Percentiles rank a stretch among this genome's conserved stretches.
Evolutionary conservation across 2,329 filamentous ascomycete species (phyloP).

Genomic region (Trichoderma atrobrunneum): DNA sequence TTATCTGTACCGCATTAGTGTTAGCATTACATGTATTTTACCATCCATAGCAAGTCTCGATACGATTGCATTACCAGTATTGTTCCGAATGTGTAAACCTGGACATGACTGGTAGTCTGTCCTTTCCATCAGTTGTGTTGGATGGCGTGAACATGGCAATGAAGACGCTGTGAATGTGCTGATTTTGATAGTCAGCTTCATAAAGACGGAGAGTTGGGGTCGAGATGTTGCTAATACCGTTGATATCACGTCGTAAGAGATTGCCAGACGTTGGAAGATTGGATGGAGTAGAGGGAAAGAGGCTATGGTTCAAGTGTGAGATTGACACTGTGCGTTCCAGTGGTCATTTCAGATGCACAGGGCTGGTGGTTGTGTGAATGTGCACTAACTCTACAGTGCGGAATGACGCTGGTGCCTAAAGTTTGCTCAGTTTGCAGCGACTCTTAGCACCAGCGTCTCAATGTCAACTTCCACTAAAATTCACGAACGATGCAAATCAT

Average conservation of each 20-base stretch:
- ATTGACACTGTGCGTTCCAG: not conserved
- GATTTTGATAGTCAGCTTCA: not conserved
- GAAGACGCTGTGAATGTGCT: not conserved
- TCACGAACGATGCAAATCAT: not conserved
- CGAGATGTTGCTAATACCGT: not conserved
- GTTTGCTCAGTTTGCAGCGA: not conserved
- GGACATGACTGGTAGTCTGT: not conserved
- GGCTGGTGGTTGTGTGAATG: not conserved
- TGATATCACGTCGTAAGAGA: not conserved
- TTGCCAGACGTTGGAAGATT: not conserved
- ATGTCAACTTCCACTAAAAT: not conserved
- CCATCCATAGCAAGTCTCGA: not conserved
- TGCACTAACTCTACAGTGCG: not conserved
- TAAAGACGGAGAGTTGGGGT: not conserved
- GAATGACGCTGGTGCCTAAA: not conserved
- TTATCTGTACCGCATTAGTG: not conserved
- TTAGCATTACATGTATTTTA: not conserved
- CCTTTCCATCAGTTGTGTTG: not conserved
- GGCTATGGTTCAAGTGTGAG: too few species aligned
- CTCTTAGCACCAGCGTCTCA: not conserved
- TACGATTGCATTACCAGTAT: not conserved
- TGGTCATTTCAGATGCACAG: not conserved
- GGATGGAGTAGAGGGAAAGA: not conserved
- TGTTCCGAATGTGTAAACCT: not conserved
- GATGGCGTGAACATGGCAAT: not conserved